Percentiles rank a stretch among this genome's conserved stretches.
Conservation (phyloP, 23 red algal species). For the Gracilariopsis chorda region DNA sequence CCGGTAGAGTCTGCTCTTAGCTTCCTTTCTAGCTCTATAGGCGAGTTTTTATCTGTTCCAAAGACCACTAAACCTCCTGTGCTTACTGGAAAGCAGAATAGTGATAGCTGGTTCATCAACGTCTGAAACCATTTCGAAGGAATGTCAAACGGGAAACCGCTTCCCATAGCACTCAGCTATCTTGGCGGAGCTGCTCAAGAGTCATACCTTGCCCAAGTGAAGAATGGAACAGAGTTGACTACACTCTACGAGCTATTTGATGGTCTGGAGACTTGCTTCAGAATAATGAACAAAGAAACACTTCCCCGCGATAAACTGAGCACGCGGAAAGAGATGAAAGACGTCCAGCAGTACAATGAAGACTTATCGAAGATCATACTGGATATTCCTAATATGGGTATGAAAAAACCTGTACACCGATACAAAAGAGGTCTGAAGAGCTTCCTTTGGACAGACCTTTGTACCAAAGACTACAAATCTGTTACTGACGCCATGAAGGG, state of each 20-base stretch:
- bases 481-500: conserved; percentile 22
- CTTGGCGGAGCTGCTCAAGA: background rate
- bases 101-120: background rate
- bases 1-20: no score
- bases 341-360: background rate
- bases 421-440: background rate
- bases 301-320: background rate
- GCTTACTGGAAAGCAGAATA: background rate
- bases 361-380: conserved; percentile 6
- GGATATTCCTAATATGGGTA: background rate
- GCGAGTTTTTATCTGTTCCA: background rate
- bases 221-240: background rate
- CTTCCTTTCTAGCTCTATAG: no score
- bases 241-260: background rate
- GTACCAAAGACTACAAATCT: background rate
- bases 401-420: background rate
- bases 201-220: background rate
- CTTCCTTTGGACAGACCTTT: background rate
- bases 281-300: conserved; percentile 17
- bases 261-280: background rate
- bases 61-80: background rate
- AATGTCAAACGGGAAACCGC: background rate
- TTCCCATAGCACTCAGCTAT: background rate
- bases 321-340: background rate
- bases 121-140: background rate